phyloP scores from a whole-genome alignment of 2,329 filamentous ascomycete species.

The Aspergillus versicolor region DNA sequence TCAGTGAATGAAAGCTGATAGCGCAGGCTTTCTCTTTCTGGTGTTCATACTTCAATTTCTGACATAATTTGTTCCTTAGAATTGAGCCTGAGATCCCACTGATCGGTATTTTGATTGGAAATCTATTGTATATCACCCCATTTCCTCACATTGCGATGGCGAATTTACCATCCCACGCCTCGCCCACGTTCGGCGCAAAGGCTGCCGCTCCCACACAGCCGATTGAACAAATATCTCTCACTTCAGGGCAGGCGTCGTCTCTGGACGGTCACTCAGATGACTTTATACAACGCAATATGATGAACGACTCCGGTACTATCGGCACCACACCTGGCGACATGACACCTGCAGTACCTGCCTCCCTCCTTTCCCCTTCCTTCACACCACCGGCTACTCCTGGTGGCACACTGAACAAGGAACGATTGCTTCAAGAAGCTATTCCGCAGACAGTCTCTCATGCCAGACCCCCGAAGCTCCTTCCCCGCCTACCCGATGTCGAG shows the following conservation, averaged over 20 bases:
- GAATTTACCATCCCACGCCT: conserved; percentile 56
- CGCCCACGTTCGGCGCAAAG: conserved; percentile 49
- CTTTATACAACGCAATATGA: conserved; percentile 16
- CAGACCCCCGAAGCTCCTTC: conserved; percentile 70
- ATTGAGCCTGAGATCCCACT: conserved; percentile 1
- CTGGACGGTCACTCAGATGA: conserved; percentile 14
- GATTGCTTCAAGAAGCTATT: conserved; percentile 26
- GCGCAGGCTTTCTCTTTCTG: not conserved
- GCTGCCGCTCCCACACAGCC: conserved; percentile 23
- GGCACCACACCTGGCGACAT: conserved; percentile 29
- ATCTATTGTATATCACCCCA: not conserved
- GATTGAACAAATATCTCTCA: conserved; percentile 26
- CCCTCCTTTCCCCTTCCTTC: conserved; percentile 54
- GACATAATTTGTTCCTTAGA: too few relatives aligned
- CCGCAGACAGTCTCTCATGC: conserved; percentile 31
- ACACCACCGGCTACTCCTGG: conserved; percentile 49
- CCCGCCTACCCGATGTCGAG: conserved; percentile 77
- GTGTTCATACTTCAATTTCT: not conserved
- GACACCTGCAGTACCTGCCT: conserved; percentile 51
- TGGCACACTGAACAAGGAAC: conserved; percentile 35
- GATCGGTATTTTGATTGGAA: not conserved
- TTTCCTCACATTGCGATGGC: conserved; percentile 43
- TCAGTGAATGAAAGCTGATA: not conserved
- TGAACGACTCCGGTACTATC: conserved; percentile 19
- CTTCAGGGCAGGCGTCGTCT: conserved; percentile 10